A percentile compares a stretch with the other conserved stretches of the same genome.
These are phyloP conservation scores for Stropharia rugosoannulata DNA, from an alignment of 768 basidiomycete species.

Conservation along the genomic window DNA sequence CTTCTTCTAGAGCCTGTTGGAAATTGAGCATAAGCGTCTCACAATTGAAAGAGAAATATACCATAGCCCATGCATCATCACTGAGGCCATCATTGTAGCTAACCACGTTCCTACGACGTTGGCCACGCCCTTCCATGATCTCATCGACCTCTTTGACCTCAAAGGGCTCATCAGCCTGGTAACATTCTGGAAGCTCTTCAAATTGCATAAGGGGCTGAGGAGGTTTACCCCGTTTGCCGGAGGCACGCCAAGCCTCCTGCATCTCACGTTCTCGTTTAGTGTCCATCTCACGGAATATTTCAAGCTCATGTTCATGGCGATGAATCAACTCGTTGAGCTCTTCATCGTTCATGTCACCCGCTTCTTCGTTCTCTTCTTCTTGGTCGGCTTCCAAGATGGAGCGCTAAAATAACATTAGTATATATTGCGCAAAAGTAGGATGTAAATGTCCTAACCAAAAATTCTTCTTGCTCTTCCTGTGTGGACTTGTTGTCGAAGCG, in stretches of 20 bases:
- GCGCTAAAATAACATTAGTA: slow-evolving; percentile 46
- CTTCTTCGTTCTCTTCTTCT: slow-evolving; percentile 87
- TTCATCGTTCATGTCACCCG: slow-evolving; percentile 90
- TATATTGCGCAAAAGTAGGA: neutral
- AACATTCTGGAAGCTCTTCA: slow-evolving; percentile 91
- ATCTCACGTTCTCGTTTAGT: slow-evolving; percentile 70
- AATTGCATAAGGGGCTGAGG: slow-evolving; percentile 78
- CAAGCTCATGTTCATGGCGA: slow-evolving; percentile 76
- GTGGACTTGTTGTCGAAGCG: slow-evolving; percentile 99
- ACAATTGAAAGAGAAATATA: slow-evolving; percentile 20
- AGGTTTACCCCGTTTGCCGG: slow-evolving; percentile 75
- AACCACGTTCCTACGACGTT: slow-evolving; percentile 79
- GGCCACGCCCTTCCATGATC: slow-evolving; percentile 78
- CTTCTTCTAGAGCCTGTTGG: slow-evolving; percentile 70
- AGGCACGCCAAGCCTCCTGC: slow-evolving; percentile 63
- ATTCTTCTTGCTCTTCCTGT: slow-evolving; percentile 95
- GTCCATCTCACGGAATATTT: slow-evolving; percentile 83
- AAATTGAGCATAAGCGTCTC: neutral
- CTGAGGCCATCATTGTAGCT: slow-evolving; percentile 92
- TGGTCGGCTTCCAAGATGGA: slow-evolving; percentile 90
- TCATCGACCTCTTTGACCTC: slow-evolving; percentile 61
- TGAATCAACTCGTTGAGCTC: slow-evolving; percentile 94
- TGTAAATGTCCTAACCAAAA: slow-evolving; percentile 60
- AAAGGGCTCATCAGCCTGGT: slow-evolving; percentile 82
- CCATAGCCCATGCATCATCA: slow-evolving; percentile 92